These are phyloP conservation scores for Scorias spongiosa DNA, from an alignment of 2,329 filamentous ascomycete genomes.

Conservation along the genomic window DNA sequence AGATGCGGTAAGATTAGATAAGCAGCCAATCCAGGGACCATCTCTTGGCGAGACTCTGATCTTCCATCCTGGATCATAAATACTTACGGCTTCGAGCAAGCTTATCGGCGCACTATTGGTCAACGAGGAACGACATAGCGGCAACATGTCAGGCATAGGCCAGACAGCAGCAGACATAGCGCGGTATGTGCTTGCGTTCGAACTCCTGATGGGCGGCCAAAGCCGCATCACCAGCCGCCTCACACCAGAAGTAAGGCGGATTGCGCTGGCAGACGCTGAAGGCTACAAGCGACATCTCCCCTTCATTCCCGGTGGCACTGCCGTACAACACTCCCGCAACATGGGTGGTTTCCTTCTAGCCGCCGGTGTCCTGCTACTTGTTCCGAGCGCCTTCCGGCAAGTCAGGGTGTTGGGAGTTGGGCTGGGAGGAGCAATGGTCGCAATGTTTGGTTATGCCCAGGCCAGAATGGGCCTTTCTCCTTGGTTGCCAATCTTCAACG, in stretches of 20 bases:
- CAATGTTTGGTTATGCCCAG: not conserved
- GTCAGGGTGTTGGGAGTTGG: not conserved
- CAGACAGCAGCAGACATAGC: not conserved
- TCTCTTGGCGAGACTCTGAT: too few species aligned
- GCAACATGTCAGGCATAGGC: too few species aligned
- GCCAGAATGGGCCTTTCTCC: not conserved
- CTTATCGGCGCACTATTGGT: too few species aligned
- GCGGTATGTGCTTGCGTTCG: not conserved
- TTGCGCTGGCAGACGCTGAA: not conserved
- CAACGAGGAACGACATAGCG: too few species aligned
- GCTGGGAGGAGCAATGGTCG: not conserved
- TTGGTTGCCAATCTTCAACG: not conserved
- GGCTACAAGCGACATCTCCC: not conserved
- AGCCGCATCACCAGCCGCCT: not conserved
- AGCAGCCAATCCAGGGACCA: too few species aligned
- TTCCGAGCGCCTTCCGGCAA: not conserved
- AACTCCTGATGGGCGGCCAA: not conserved
- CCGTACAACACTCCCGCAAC: not conserved
- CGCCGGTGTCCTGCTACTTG: not conserved
- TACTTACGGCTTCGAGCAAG: too few species aligned
- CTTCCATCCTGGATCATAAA: too few species aligned
- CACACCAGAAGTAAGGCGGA: not conserved
- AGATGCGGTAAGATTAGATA: too few species aligned
- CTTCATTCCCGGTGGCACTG: not conserved
- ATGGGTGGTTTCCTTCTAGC: not conserved